Base-by-base conservation (phyloP, 306 rosid genomes). In the Arachis stenosperma region DNA sequence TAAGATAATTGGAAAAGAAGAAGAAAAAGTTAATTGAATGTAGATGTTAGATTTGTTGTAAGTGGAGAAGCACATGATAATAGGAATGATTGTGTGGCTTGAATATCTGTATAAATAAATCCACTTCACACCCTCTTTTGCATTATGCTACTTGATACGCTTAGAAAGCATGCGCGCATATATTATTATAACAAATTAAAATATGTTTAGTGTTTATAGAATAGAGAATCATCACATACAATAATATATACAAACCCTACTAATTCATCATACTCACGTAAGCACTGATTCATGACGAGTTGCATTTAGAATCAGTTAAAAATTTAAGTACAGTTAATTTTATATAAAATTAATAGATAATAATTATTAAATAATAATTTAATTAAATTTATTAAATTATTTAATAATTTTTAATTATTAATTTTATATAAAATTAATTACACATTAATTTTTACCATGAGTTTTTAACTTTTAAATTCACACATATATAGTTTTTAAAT, bases 81-180 rank as follows among this genome's bases (percentile, higher is more conserved):
- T 65, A 52, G 76, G 62, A 80, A 75, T 88, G 76, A 86, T 88
- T 80, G 76, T 33, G 68, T 12, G 81, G 77, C 67, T 82, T 78
- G 89, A 84, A 86, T 57, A 69, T 86, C 52, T 57, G 48, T 75
- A 55, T 78, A 60, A 75, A 29, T 53, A 60, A 13, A 29, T 61
- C 63, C 72, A 65, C 22, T 69, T 50, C 67, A 74, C 5, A 54
- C 57, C 52, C 70, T 51, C 52, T 66, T 51, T 5, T 6, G 9
- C 78, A 78, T 47, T 79, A 61, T 75, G 73, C 79, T 70, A 13
- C 44, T 57, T 60, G 78, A 65, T 72, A 36, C 56, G 67, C 70
- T 37, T 79, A 27, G 6, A 53, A 36, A 76, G 93, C 93, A 88
- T 79, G 93, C 93, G 88, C 83, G 68, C 72, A 61, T 54, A 66